Percentiles rank a stretch among this genome's conserved stretches.
phyloP scores from a whole-genome alignment of 768 basidiomycete genomes.

The Baorangia bicolor region DNA sequence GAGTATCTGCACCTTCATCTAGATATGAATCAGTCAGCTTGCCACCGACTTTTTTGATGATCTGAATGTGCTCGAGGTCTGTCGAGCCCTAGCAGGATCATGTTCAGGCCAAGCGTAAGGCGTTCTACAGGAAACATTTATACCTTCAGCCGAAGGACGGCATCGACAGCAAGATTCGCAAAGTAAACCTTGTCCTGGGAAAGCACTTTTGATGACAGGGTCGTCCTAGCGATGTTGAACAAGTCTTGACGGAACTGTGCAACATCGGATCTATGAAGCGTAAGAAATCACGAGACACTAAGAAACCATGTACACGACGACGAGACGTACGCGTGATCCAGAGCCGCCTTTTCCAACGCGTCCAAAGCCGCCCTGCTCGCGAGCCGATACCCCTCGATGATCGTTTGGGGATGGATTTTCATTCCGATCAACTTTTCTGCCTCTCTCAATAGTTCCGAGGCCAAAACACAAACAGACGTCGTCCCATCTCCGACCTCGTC shows the following conservation, averaged over 20 bases:
- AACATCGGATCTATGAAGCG: conserved; percentile 57
- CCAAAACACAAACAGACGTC: conserved; percentile 87
- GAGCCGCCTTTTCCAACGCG: conserved; percentile 79
- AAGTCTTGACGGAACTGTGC: conserved; percentile 82
- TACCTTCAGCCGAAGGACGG: conserved; percentile 89
- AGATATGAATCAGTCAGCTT: conserved; percentile 98
- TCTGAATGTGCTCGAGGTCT: conserved; percentile 96
- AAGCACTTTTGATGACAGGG: conserved; percentile 92
- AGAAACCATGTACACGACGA: neutral
- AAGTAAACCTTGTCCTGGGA: conserved; percentile 98
- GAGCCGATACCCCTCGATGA: conserved; percentile 94
- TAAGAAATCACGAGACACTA: neutral
- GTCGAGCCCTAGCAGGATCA: conserved; percentile 75
- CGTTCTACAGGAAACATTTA: neutral
- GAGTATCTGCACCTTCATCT: conserved; percentile 70
- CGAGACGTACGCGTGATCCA: conserved; percentile 76
- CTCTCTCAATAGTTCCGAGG: conserved; percentile 88
- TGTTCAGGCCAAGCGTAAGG: neutral
- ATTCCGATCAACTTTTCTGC: conserved; percentile 91
- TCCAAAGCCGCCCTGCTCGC: conserved; percentile 82
- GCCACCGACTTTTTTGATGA: conserved; percentile 99
- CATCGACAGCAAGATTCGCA: conserved; percentile 95
- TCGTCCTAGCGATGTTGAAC: conserved; percentile 96
- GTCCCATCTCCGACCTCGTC: conserved; percentile 98
- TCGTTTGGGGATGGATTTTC: conserved; percentile 97